Conservation (phyloP, 108 stramenopile genomes). For the Cyclotella kingstonii region DNA sequence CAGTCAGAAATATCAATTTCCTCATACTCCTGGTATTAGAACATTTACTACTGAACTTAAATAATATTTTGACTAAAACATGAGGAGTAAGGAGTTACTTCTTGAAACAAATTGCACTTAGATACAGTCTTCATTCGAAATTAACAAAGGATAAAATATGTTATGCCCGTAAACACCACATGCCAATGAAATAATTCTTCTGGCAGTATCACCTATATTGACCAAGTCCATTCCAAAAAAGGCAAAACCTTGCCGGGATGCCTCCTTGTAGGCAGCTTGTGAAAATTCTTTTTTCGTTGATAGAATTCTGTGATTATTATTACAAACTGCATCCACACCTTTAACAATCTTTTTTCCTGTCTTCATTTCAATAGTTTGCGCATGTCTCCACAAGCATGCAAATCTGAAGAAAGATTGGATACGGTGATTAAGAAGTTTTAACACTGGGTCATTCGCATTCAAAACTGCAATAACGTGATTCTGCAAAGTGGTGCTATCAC, state of each 20-base stretch:
- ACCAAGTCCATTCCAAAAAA: conserved; percentile 27
- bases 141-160: conserved; percentile 30
- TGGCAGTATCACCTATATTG: conserved; percentile 17
- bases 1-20: too few relatives aligned
- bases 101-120: too few relatives aligned
- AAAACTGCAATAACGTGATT: conserved; percentile 36
- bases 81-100: too few relatives aligned
- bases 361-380: conserved; percentile 22
- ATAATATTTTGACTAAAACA: too few relatives aligned
- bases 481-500: conserved; percentile 6
- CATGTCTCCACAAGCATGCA: conserved; percentile 31
- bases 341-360: conserved; percentile 21
- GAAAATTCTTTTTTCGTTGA: conserved; percentile 28
- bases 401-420: conserved; percentile 41
- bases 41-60: too few relatives aligned
- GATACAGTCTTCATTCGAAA: not conserved
- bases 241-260: conserved; percentile 31
- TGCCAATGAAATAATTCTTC: conserved; percentile 19
- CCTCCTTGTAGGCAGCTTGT: conserved; percentile 31
- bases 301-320: conserved; percentile 2
- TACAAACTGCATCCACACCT: not conserved
- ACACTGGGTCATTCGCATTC: conserved; percentile 50
- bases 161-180: conserved; percentile 27
- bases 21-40: too few relatives aligned
- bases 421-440: conserved; percentile 57